phyloP scores from a whole-genome alignment of 2,329 filamentous ascomycete genomes.

The Pyricularia grisea region DNA sequence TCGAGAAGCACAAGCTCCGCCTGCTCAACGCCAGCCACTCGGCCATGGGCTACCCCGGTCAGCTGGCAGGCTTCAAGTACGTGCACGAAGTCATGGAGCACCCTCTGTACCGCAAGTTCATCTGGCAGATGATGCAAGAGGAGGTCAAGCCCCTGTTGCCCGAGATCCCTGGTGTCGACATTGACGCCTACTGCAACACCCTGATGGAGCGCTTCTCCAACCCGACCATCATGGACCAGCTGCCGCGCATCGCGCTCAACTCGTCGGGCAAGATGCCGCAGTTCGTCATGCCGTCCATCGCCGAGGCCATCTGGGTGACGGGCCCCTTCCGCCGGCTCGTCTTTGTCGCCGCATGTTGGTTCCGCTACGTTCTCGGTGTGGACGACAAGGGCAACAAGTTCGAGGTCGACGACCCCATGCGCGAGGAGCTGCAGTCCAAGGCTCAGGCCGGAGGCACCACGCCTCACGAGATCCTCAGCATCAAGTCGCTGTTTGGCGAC shows the following conservation, averaged over 20 bases:
- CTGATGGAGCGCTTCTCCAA: constrained; percentile 46
- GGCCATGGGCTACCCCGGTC: constrained; percentile 39
- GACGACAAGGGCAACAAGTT: constrained; percentile 34
- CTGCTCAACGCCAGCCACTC: constrained; percentile 44
- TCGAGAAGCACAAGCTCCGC: constrained; percentile 47
- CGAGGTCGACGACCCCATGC: constrained; percentile 37
- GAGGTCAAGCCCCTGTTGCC: constrained; percentile 44
- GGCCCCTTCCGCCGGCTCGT: constrained; percentile 36
- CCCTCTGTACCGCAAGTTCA: constrained; percentile 33
- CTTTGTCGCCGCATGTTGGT: constrained; percentile 40
- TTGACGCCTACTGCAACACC: constrained; percentile 42
- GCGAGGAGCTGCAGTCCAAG: constrained; percentile 33
- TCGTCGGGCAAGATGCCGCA: constrained; percentile 45
- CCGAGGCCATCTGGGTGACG: constrained; percentile 33
- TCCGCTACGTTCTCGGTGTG: constrained; percentile 39
- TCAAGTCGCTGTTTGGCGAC: constrained; percentile 39
- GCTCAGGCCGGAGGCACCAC: constrained; percentile 31
- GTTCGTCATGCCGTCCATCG: constrained; percentile 38
- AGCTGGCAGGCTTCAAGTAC: constrained; percentile 42
- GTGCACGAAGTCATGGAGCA: constrained; percentile 44
- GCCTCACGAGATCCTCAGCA: constrained; percentile 31
- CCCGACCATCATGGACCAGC: constrained; percentile 45
- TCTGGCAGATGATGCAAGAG: constrained; percentile 45
- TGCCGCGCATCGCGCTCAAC: constrained; percentile 40
- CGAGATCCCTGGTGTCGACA: constrained; percentile 37